These are phyloP conservation scores for Asterella californica DNA, from an alignment of 225 moss, liverwort and hornwort genomes.

Conservation along the genomic window DNA sequence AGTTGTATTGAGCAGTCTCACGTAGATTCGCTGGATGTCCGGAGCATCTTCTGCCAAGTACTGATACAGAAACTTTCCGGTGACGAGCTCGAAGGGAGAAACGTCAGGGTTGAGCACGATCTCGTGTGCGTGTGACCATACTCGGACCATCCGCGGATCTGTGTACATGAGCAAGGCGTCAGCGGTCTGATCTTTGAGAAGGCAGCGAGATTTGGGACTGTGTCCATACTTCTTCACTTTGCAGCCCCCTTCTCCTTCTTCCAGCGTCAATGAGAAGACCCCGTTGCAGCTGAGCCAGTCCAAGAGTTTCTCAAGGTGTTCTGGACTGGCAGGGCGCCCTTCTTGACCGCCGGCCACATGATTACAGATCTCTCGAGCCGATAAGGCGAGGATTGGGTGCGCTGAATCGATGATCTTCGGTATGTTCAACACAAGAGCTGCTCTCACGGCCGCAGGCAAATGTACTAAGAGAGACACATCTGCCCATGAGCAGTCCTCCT, in stretches of 20 bases:
- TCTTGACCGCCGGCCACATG: neutral
- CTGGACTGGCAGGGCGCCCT: neutral
- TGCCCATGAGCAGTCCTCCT: neutral
- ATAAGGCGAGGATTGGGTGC: slow-evolving; percentile 19
- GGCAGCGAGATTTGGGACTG: slow-evolving; percentile 19
- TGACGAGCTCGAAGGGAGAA: slow-evolving; percentile 6
- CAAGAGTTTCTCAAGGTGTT: slow-evolving; percentile 26
- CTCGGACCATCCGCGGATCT: slow-evolving; percentile 11
- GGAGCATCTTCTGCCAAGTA: slow-evolving; percentile 30
- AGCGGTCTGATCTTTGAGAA: neutral
- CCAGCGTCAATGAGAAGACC: neutral
- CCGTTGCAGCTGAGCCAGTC: slow-evolving; percentile 23
- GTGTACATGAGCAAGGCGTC: slow-evolving; percentile 5
- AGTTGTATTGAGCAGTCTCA: neutral
- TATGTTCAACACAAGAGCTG: slow-evolving; percentile 25
- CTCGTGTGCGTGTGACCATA: slow-evolving; percentile 22
- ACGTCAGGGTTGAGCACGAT: slow-evolving; percentile 14
- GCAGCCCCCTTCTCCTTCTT: neutral
- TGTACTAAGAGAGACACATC: neutral
- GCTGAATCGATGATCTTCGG: slow-evolving; percentile 34
- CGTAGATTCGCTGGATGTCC: slow-evolving; percentile 10
- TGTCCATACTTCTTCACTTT: slow-evolving; percentile 26
- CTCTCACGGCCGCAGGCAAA: slow-evolving; percentile 28
- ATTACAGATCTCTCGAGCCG: slow-evolving; percentile 32
- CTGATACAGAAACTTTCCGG: slow-evolving; percentile 17